phyloP scores from a whole-genome alignment of 345 rosid species.

The Rhodamnia rubescens region DNA sequence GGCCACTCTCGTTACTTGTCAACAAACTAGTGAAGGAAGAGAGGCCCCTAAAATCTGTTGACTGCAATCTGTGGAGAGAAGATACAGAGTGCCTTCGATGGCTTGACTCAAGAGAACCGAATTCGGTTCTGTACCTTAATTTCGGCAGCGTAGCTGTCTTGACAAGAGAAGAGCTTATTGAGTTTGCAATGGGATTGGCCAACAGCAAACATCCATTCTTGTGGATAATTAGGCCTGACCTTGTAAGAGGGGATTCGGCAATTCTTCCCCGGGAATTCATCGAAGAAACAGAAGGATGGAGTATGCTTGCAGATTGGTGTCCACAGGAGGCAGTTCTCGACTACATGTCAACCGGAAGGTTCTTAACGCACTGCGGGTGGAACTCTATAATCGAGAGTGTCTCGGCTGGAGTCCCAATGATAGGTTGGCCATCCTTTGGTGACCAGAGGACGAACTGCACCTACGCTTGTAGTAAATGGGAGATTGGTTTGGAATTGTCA shows the following conservation, averaged over 20 bases:
- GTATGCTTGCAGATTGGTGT: not conserved
- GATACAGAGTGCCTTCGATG: not conserved
- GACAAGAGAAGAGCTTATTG: not conserved
- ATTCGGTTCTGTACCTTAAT: not conserved
- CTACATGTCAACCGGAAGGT: not conserved
- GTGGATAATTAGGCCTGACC: not conserved
- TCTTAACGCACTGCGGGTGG: not conserved
- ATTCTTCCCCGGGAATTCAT: not conserved
- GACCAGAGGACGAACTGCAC: not conserved
- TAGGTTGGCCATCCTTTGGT: not conserved
- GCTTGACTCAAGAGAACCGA: not conserved
- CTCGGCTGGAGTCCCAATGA: not conserved
- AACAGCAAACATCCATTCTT: not conserved
- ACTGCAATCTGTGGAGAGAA: not conserved
- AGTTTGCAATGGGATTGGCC: not conserved
- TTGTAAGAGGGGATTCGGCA: not conserved
- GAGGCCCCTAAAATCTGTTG: not conserved
- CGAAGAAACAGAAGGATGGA: not conserved
- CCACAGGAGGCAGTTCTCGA: not conserved
- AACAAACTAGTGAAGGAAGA: not conserved
- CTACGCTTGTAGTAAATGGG: not conserved
- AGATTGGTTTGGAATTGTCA: not conserved
- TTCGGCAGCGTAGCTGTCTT: not conserved
- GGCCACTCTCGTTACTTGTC: not conserved
- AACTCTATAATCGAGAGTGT: not conserved